Evolutionary conservation across 768 basidiomycete genomes (phyloP), one percentile per base, ranked within the genome.

Genomic region (Zangia roseola): DNA sequence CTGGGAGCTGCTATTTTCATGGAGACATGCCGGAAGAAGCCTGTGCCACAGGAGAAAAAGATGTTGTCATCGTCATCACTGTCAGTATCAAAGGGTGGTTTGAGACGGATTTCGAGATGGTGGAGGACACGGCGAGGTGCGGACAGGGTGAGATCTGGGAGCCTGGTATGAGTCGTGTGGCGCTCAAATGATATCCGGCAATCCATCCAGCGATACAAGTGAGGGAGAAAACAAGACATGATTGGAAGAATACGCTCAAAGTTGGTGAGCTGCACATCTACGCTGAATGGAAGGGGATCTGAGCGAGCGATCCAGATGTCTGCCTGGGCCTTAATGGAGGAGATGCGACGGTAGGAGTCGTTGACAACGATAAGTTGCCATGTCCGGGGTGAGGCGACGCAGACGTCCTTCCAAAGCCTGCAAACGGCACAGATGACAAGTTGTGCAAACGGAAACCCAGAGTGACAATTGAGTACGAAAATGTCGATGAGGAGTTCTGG

Each of bases 401-500:
- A 73, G 36, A 87, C 66, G 33, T 73, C 67, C 51, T 71, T 73
- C 87, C 88, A 91, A 53, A 73, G 70, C 20, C 62, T 72, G 46
- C 82, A 88, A 23, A 89, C 84, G 17, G 63, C 56, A 23, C 72
- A 72, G 33, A 89, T 63, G 16, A 59, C 65, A 43, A 86, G 63
- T 5, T 80, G 80, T 0, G 74, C 69, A 23, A 78, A 66, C 8
- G 78, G 66, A n/a, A 77, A 71, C 23, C 67, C 69, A n/a, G 62
- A 59, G 2, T 71, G 70, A 52, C 70, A 74, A 35, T 69, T 71
- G 4, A 63, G 52, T 8, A 55, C 62, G 64, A 88, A 88, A 39
- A 86, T 79, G 48, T 84, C 78, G 53, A 79, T 72, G 23, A 88
- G 73, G 12, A 89, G 62, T 49, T 89, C 86, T 10, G 77, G 67